Evolutionary conservation across 2,329 filamentous ascomycete genomes (phyloP), one percentile per base, ranked within the genome.

Genomic region (Alternaria alternata): DNA sequence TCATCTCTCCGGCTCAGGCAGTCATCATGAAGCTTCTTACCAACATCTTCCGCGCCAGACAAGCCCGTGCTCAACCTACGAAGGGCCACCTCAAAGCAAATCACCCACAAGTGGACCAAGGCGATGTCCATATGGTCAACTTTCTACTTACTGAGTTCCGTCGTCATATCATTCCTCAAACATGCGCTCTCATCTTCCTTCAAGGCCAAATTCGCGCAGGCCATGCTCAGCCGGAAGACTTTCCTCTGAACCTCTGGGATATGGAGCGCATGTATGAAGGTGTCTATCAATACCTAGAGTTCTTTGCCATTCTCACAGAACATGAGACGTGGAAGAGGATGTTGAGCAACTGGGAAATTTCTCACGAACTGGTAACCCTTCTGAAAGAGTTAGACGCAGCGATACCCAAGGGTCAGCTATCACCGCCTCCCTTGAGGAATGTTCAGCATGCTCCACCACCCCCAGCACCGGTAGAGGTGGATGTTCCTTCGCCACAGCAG

Each of bases 261-360:
- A 96, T 98, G 91, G 94, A 98, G 76, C 88, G 94, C 14, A 94
- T 96, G 59, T 97, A 96, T 76, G 94, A 98, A 73, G 94, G 94
- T 0, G 88, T 98, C 1, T 93, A 94, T 52, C 94, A 97, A 77
- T 97, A 96, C 74, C 87, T 98, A 2, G 94, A 97, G 70, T 96
- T 98, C 75, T 91, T 97, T 54, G 93, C 91, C 16, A 94, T 95
- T 0, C 87, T 97, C 28, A 93, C 92, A 0, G 94, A 97, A 73
- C 91, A 94, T 70, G 86, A 89, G 43, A 90, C 92, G 51, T 93
- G 93, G 83, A 92, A 96, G 64, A 86, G 88, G 42, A 89, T 96
- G 63, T 86, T 98, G 39, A 92, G 96, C 51, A 90, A 96, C 65
- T 98, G 94, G 91, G 93, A 97, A 76, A 89, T 93, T 39, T 89